Evolutionary conservation across 257 asterid species (phyloP).

Genomic region (Solanum lycopersicoides): DNA sequence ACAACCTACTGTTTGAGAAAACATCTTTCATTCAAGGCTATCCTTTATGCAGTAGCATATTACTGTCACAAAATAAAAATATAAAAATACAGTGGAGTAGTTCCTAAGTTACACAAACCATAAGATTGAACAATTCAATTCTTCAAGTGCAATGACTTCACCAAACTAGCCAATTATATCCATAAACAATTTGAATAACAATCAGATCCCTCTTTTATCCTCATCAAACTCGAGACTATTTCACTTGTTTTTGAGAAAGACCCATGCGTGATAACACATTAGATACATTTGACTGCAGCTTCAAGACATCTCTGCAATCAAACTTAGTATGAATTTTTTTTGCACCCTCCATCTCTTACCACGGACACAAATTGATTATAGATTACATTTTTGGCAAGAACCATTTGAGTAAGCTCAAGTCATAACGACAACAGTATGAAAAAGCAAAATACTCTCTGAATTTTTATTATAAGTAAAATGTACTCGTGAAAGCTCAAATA

Average conservation of each 20-base stretch:
- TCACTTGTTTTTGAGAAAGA: background rate
- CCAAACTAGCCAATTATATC: background rate
- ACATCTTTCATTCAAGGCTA: background rate
- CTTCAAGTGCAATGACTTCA: background rate
- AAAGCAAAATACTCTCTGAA: background rate
- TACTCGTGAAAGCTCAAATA: background rate
- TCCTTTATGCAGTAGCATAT: background rate
- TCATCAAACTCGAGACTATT: background rate
- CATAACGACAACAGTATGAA: background rate
- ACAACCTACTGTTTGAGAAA: background rate
- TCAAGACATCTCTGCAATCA: background rate
- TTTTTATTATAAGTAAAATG: background rate
- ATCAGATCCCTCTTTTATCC: background rate
- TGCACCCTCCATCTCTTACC: background rate
- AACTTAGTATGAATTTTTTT: background rate
- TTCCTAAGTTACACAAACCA: background rate
- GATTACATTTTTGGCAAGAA: background rate
- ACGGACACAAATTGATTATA: background rate
- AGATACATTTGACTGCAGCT: background rate
- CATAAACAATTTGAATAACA: background rate
- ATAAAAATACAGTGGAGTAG: background rate
- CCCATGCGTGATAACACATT: background rate
- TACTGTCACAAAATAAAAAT: background rate
- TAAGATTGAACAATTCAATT: background rate
- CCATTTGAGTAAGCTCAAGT: background rate